These are phyloP conservation scores for Lumnitzera racemosa DNA, from an alignment of 345 rosid species.

Conservation along the genomic window DNA sequence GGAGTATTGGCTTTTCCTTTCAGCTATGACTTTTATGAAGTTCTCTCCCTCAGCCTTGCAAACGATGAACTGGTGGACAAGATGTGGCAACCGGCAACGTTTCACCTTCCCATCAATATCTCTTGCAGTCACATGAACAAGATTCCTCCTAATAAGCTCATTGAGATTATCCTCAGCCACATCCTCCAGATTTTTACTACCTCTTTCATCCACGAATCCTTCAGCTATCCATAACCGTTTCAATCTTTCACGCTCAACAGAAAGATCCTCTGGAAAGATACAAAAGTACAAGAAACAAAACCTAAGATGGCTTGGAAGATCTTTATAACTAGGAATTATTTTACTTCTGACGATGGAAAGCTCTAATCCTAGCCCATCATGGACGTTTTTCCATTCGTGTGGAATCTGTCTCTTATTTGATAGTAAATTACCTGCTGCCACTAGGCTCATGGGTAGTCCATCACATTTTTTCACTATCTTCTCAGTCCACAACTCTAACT, in stretches of 20 bases:
- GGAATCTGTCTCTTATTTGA: not conserved
- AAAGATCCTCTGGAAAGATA: conserved; percentile 10
- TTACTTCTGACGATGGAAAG: not conserved
- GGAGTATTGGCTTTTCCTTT: not conserved
- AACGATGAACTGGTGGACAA: conserved; percentile 4
- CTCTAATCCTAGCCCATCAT: conserved; percentile 3
- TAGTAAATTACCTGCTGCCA: conserved; percentile 1
- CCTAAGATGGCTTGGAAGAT: conserved; percentile 12
- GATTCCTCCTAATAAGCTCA: conserved; percentile 5
- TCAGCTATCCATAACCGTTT: conserved; percentile 15
- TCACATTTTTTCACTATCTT: conserved; percentile 12
- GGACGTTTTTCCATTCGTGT: conserved; percentile 5
- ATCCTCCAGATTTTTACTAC: not conserved
- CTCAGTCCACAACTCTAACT: not conserved
- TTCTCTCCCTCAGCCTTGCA: not conserved
- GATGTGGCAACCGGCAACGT: conserved; percentile 8
- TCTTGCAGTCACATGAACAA: not conserved
- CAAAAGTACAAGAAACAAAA: conserved; percentile 15
- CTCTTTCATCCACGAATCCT: not conserved
- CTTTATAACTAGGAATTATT: conserved; percentile 11
- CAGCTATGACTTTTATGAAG: not conserved
- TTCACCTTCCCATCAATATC: not conserved
- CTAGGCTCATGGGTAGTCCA: conserved; percentile 8
- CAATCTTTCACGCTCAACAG: conserved; percentile 3
- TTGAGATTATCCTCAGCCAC: conserved; percentile 7